Evolutionary conservation across 495 filamentous ascomycete species (phyloP).

Genomic region (Thozetella sp.): DNA sequence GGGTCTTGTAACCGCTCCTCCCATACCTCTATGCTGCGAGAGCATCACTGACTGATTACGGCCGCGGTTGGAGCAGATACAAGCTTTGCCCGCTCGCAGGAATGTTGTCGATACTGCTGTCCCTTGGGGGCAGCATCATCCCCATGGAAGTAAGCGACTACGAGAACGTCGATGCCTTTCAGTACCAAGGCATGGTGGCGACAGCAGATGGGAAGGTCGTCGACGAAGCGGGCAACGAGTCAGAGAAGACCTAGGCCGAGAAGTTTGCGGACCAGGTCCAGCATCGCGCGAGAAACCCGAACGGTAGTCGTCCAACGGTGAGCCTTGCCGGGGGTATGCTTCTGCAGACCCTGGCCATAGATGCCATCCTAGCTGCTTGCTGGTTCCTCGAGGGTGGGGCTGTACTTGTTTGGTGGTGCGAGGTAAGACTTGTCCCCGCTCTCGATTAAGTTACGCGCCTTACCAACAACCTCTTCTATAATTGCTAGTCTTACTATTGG

Average conservation of each 20-base stretch:
- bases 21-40: not conserved
- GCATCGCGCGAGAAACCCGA: not conserved
- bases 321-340: not conserved
- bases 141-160: constrained; percentile 4
- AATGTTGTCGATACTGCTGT: constrained; percentile 1
- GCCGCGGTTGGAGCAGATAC: too few relatives aligned
- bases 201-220: not conserved
- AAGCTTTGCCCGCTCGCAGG: constrained; percentile 1
- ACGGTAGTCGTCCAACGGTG: not conserved
- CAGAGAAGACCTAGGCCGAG: not conserved
- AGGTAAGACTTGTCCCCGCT: not conserved
- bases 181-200: not conserved
- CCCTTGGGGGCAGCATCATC: constrained; percentile 3
- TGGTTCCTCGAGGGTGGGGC: not conserved
- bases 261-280: not conserved
- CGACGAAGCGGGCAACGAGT: not conserved
- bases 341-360: not conserved
- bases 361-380: not conserved
- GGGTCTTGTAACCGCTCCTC: not conserved
- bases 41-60: not conserved
- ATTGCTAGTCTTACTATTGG: not conserved
- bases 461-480: too few relatives aligned
- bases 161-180: constrained; percentile 1
- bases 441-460: not conserved
- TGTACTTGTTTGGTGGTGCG: constrained; percentile 2